phyloP scores from a whole-genome alignment of 1,139 yeast species.

The Lodderomyces orthopsilosis region DNA sequence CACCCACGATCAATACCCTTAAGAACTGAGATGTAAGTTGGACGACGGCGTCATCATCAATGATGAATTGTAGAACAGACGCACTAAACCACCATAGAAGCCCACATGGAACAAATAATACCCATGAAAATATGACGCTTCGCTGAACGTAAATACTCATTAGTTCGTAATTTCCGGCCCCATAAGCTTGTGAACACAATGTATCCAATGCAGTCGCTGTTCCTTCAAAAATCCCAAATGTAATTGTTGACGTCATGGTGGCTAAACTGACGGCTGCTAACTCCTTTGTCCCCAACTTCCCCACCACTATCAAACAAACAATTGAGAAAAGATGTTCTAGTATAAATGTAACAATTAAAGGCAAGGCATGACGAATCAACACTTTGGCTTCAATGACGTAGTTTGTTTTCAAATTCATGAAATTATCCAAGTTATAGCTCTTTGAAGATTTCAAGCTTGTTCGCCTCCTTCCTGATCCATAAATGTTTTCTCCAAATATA shows the following conservation, averaged over 20 bases:
- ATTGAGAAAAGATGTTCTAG: constrained; percentile 71
- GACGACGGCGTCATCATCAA: constrained; percentile 62
- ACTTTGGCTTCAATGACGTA: constrained; percentile 44
- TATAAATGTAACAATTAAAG: constrained; percentile 64
- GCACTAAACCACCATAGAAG: constrained; percentile 67
- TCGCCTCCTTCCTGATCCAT: constrained; percentile 16
- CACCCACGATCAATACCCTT: constrained; percentile 66
- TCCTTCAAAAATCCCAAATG: constrained; percentile 84
- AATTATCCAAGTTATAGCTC: constrained; percentile 11
- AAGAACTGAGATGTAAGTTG: constrained; percentile 62
- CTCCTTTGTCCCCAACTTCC: constrained; percentile 68
- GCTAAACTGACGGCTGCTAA: constrained; percentile 83
- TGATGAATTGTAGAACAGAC: constrained; percentile 46
- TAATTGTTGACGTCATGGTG: constrained; percentile 83
- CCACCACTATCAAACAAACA: constrained; percentile 69
- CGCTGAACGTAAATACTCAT: constrained; percentile 67
- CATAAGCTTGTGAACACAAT: constrained; percentile 80
- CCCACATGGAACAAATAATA: constrained; percentile 59
- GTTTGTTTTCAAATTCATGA: constrained; percentile 45
- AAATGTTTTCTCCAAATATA: constrained; percentile 5
- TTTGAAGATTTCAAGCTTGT: constrained; percentile 8
- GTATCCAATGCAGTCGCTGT: constrained; percentile 86
- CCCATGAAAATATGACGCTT: constrained; percentile 56
- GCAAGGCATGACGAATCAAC: constrained; percentile 55
- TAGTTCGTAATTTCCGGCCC: constrained; percentile 59